Evolutionary conservation across 1,284 basidiomycete species (phyloP), one percentile per base, ranked within the genome.

Genomic region (Puccinia polysora): DNA sequence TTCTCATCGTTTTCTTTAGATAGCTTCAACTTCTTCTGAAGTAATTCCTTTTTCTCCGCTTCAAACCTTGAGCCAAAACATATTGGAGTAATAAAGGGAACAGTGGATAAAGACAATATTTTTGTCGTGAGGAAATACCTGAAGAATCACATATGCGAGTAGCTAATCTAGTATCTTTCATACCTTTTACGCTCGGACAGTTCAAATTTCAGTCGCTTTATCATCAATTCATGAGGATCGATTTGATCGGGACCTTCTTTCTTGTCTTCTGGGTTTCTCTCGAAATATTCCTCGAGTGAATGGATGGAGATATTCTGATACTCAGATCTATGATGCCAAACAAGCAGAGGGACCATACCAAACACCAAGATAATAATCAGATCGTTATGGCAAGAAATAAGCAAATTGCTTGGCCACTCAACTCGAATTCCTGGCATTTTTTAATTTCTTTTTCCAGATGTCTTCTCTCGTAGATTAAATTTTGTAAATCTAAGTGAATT

Each of bases 1-100:
- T 70, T 70, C 36, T 70, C 68, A 38, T 70, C 68, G 34, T 70
- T 70, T 18, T 70, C 68, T 23, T 70, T 70, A 1, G 68, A 70
- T 7, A 70, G 36, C 25, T 70, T 70, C n/a, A 70, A 59, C 36
- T 70, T 70, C 7, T 56, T 40, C 47, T 60, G 56, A 1, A 70
- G 40, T 6, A 70, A 49, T 53, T 70, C 68, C 49, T 70, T 70
- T 38, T 70, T 70, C 43, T 62, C 58, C 10, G 38, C 68, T 45
- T 70, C 68, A 50, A 70, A 70, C 18, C 68, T 62, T n/a, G 7
- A 15, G 25, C 4, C 25, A 49, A n/a, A 49, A 49, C 5, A 4
- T 7, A 30, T 32, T 34, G 53, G 6, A n/a, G 14, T n/a, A 4
- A 34, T 12, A 30, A 20, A 56, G n/a, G 32, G 38, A 18, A 34